Conservation (phyloP, 306 rosid species). For the Rosa lucieae region DNA sequence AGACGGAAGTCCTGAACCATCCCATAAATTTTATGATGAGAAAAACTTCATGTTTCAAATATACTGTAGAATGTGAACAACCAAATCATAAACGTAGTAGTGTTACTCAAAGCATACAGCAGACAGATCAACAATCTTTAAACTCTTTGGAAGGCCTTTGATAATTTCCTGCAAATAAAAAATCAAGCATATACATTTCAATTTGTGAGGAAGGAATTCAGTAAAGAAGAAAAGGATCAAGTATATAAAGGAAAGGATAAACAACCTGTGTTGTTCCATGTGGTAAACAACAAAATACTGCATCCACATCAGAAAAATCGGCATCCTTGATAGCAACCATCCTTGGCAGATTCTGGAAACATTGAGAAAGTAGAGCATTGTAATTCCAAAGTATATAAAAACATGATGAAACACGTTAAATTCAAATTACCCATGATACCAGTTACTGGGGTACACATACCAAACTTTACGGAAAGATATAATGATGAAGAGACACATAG, state of each 20-base stretch:
- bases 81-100: not conserved
- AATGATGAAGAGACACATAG: not conserved
- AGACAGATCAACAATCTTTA: slow-evolving; percentile 98
- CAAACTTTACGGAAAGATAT: not conserved
- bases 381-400: slow-evolving; percentile 2
- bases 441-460: not conserved
- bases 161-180: slow-evolving; percentile 74
- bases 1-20: slow-evolving; percentile 82
- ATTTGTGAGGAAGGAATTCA: not conserved
- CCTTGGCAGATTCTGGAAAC: slow-evolving; percentile 70
- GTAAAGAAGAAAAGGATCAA: slow-evolving; percentile 21
- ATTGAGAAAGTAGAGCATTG: slow-evolving; percentile 19
- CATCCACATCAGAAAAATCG: slow-evolving; percentile 73
- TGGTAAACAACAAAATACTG: slow-evolving; percentile 94
- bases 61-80: slow-evolving; percentile 1
- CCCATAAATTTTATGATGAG: slow-evolving; percentile 19
- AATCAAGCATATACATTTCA: not conserved
- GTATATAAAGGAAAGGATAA: slow-evolving; percentile 14
- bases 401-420: not conserved
- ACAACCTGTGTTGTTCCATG: slow-evolving; percentile 94
- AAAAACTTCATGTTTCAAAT: slow-evolving; percentile 2
- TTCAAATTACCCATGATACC: not conserved
- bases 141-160: slow-evolving; percentile 72
- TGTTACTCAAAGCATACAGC: slow-evolving; percentile 60
- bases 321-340: slow-evolving; percentile 90